phyloP scores from a whole-genome alignment of 2,329 filamentous ascomycete genomes.

The Arachnopeziza araneosa region DNA sequence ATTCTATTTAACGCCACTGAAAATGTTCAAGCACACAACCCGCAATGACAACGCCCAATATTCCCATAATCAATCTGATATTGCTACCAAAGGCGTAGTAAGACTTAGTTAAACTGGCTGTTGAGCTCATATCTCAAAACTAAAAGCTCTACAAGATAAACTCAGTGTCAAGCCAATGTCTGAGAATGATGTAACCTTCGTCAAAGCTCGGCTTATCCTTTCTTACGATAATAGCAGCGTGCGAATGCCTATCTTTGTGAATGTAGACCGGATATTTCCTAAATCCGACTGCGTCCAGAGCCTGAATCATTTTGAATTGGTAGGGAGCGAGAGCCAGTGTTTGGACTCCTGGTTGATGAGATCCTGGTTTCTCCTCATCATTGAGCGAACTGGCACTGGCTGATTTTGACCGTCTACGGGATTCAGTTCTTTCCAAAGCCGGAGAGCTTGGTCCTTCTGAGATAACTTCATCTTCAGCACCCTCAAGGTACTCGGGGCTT shows the following conservation, averaged over 20 bases:
- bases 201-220: slow-evolving; percentile 59
- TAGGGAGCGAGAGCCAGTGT: slow-evolving; percentile 71
- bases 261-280: slow-evolving; percentile 68
- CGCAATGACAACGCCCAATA: no score
- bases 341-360: slow-evolving; percentile 38
- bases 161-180: slow-evolving; percentile 73
- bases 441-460: slow-evolving; percentile 23
- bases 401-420: background rate
- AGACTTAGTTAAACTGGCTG: no score
- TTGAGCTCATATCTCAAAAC: no score
- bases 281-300: slow-evolving; percentile 62
- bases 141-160: slow-evolving; percentile 42
- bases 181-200: slow-evolving; percentile 72
- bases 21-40: no score
- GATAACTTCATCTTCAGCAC: slow-evolving; percentile 43
- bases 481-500: slow-evolving; percentile 63
- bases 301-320: slow-evolving; percentile 81
- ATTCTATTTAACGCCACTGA: no score
- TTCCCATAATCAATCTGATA: no score
- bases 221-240: slow-evolving; percentile 86
- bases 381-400: background rate
- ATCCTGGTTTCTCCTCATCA: slow-evolving; percentile 16
- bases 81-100: no score
- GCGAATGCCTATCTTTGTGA: slow-evolving; percentile 70
- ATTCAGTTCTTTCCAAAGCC: slow-evolving; percentile 9